Conservation (phyloP, 768 basidiomycete genomes). For the Imleria badia region DNA sequence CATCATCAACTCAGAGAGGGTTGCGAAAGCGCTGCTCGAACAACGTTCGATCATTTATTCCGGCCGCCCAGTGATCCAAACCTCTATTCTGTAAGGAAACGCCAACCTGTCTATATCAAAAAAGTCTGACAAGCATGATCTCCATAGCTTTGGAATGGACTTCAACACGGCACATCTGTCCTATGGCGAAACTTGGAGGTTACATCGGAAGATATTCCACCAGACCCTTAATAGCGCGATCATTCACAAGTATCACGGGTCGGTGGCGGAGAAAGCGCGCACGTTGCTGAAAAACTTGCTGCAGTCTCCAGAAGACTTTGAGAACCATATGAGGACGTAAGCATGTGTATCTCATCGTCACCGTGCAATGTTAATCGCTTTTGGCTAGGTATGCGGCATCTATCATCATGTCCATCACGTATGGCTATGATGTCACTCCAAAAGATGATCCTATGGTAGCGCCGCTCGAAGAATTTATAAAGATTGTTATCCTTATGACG, state of each 20-base stretch:
- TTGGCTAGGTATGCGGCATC: conserved; percentile 20
- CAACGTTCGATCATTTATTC: conserved; percentile 28
- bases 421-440: conserved; percentile 18
- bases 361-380: not conserved
- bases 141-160: conserved; percentile 23
- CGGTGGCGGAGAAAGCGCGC: conserved; percentile 5
- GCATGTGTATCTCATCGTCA: conserved; percentile 6
- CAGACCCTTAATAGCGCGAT: conserved; percentile 11
- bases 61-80: conserved; percentile 14
- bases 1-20: conserved; percentile 24
- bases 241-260: conserved; percentile 11
- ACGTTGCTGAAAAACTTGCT: conserved; percentile 10
- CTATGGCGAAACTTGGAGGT: conserved; percentile 17
- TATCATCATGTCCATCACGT: conserved; percentile 19
- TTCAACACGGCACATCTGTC: conserved; percentile 22
- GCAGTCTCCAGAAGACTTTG: conserved; percentile 16
- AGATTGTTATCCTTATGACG: conserved; percentile 10
- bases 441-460: conserved; percentile 20
- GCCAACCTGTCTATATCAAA: not conserved
- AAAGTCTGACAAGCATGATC: not conserved
- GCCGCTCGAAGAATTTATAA: conserved; percentile 12
- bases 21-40: conserved; percentile 23
- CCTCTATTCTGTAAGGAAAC: conserved; percentile 4
- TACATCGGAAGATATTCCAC: conserved; percentile 19
- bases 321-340: conserved; percentile 16